A percentile compares a stretch with the other conserved stretches of the same genome.
These are phyloP conservation scores for Apiospora sp. DNA, from an alignment of 2,329 filamentous ascomycete genomes.

Conservation along the genomic window DNA sequence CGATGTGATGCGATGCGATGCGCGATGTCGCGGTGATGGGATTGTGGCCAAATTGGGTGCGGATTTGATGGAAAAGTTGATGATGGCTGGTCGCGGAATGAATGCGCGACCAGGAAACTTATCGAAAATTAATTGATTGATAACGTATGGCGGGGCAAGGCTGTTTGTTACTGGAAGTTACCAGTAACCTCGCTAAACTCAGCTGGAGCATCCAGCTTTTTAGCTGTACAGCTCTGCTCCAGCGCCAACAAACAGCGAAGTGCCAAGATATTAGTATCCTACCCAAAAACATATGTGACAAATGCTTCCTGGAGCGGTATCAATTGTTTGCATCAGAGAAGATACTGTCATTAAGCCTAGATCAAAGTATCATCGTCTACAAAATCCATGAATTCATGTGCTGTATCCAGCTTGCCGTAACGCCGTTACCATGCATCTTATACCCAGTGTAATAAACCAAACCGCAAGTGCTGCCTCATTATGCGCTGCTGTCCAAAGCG, in stretches of 20 bases:
- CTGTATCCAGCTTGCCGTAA: not conserved
- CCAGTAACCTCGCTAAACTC: slow-evolving; percentile 5
- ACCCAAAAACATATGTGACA: not conserved
- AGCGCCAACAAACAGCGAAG: not conserved
- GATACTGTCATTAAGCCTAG: not conserved
- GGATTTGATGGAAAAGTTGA: slow-evolving; percentile 4
- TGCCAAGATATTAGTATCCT: not conserved
- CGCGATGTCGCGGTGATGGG: slow-evolving; percentile 45
- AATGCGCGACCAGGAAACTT: not conserved
- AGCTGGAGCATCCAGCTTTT: not conserved
- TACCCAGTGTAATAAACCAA: slow-evolving; percentile 11
- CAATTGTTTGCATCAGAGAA: not conserved
- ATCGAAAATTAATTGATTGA: not conserved
- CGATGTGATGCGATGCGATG: not conserved
- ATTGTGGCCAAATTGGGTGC: not conserved
- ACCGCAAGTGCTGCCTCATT: not conserved
- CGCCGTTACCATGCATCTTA: slow-evolving; percentile 2
- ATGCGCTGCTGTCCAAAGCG: slow-evolving; percentile 20
- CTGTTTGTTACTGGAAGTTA: slow-evolving; percentile 2
- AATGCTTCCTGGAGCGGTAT: not conserved
- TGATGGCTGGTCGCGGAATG: slow-evolving; percentile 1
- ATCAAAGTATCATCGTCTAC: not conserved
- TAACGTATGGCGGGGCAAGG: slow-evolving; percentile 14
- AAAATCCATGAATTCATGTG: not conserved
- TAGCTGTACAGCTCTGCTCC: not conserved